phyloP scores from a whole-genome alignment of 306 rosid genomes.

The Quercus gilva region DNA sequence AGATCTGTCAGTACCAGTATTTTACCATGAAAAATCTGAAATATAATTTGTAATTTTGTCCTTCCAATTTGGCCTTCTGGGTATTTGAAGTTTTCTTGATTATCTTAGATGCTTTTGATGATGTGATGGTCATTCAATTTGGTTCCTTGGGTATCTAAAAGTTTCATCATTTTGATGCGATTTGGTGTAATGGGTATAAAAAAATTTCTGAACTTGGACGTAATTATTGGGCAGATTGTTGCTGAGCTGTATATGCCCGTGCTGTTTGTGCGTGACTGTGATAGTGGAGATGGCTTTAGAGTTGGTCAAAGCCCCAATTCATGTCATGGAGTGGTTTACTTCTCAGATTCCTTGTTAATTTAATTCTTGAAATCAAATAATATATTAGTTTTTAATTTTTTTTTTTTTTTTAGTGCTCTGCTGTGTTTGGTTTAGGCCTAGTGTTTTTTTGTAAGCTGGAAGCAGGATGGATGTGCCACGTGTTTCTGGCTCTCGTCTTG shows the following conservation, averaged over 20 bases:
- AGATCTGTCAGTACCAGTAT: too few species aligned
- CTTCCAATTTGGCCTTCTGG: not conserved
- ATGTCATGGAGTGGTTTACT: conserved; percentile 91
- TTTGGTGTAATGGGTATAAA: too few species aligned
- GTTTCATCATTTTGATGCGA: not conserved
- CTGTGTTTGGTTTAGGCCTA: not conserved
- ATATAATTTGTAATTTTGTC: not conserved
- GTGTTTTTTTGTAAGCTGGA: too few species aligned
- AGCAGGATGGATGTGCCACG: too few species aligned
- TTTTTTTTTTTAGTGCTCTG: not conserved
- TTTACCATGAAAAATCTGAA: too few species aligned
- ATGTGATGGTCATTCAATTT: not conserved
- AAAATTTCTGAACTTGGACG: too few species aligned
- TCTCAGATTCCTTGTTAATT: conserved; percentile 68
- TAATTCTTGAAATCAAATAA: not conserved
- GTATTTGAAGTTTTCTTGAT: not conserved
- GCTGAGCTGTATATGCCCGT: conserved; percentile 82
- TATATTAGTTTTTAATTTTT: too few species aligned
- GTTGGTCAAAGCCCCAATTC: conserved; percentile 78
- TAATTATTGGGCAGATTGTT: conserved; percentile 41
- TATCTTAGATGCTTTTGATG: too few species aligned
- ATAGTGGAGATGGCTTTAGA: conserved; percentile 77
- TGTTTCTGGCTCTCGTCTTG: too few species aligned
- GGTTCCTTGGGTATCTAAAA: conserved; percentile 1
- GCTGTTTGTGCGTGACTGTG: conserved; percentile 78